Conservation (phyloP, 2,329 filamentous ascomycete genomes). For the Leptosphaerulina australis region DNA sequence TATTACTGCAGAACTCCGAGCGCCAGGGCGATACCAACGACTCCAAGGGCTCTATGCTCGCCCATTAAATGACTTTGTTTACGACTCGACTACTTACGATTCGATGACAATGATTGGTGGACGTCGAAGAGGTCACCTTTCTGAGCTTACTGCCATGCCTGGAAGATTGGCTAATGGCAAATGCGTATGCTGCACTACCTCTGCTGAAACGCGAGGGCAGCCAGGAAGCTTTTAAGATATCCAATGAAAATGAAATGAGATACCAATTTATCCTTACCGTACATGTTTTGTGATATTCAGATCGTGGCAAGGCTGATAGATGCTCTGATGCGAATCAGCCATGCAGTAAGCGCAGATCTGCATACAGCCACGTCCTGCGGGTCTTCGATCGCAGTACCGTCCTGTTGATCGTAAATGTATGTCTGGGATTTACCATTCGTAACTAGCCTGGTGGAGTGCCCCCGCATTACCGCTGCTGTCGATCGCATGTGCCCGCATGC, state of each 20-base stretch:
- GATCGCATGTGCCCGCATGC: neutral
- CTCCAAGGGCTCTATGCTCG: conserved; percentile 44
- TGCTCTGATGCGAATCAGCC: too few species aligned
- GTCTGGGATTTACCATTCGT: too few species aligned
- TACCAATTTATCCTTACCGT: neutral
- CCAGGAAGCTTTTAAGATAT: conserved; percentile 21
- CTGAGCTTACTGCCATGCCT: conserved; percentile 16
- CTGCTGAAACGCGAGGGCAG: conserved; percentile 29
- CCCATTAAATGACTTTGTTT: conserved; percentile 32
- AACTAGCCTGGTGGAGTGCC: neutral
- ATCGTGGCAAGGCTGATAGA: neutral
- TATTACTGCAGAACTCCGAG: conserved; percentile 44
- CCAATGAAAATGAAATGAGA: conserved; percentile 20
- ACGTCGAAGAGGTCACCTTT: conserved; percentile 9
- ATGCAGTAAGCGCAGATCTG: neutral
- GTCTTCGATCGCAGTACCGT: neutral
- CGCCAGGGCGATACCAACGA: conserved; percentile 54
- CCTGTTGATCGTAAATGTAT: neutral
- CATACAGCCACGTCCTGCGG: neutral
- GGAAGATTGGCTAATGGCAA: conserved; percentile 21
- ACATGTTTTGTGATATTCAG: neutral
- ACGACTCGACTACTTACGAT: conserved; percentile 22
- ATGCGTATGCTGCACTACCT: conserved; percentile 22
- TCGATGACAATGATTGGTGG: conserved; percentile 28
- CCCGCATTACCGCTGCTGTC: neutral